These are phyloP conservation scores for Kodamaea anthophila DNA, from an alignment of 1,139 yeast genomes.

Conservation along the genomic window DNA sequence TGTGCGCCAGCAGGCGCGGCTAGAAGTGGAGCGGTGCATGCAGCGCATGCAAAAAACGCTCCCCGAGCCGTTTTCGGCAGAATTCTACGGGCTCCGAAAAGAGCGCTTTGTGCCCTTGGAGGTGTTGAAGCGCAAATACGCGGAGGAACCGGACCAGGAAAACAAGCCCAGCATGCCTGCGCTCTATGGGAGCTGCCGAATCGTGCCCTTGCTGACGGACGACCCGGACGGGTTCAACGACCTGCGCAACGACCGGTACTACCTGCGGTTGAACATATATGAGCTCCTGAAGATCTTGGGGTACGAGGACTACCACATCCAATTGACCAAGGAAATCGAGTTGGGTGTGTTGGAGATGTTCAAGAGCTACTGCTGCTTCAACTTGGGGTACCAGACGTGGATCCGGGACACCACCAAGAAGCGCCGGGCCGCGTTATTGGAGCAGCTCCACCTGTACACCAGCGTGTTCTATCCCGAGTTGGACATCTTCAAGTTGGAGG, in stretches of 20 bases:
- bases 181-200: constrained; percentile 2
- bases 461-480: constrained; percentile 45
- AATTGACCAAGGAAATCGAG: constrained; percentile 38
- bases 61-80: constrained; percentile 1
- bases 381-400: constrained; percentile 75
- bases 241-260: constrained; percentile 14
- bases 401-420: constrained; percentile 61
- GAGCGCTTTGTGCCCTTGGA: constrained; percentile 1
- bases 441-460: constrained; percentile 43
- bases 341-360: constrained; percentile 52
- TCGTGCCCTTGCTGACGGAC: constrained; percentile 1
- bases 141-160: neutral
- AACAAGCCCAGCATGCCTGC: constrained; percentile 1
- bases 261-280: constrained; percentile 23
- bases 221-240: constrained; percentile 1
- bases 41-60: neutral
- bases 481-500: constrained; percentile 49
- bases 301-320: constrained; percentile 18
- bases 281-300: constrained; percentile 23
- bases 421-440: constrained; percentile 46
- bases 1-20: neutral
- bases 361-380: constrained; percentile 53
- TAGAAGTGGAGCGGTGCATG: neutral
- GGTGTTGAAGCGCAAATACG: constrained; percentile 1
- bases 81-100: constrained; percentile 1